These are phyloP conservation scores for Schoenoplectus tabernaemontani DNA, from an alignment of 202 grass and related monocot species.

Conservation along the genomic window DNA sequence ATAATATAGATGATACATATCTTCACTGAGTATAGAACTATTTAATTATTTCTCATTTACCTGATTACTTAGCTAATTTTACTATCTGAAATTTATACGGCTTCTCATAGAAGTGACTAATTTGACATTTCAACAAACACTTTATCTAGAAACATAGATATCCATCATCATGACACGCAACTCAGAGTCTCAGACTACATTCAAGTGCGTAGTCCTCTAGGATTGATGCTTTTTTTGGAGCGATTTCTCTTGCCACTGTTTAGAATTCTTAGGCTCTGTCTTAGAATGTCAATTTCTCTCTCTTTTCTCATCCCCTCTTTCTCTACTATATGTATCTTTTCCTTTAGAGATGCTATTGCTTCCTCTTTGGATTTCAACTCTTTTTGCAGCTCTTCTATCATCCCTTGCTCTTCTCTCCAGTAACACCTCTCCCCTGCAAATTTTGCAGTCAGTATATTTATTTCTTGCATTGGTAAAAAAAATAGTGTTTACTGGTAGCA, in stretches of 20 bases:
- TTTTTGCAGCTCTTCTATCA: slow-evolving; percentile 17
- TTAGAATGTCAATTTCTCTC: slow-evolving; percentile 35
- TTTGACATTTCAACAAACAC: not conserved
- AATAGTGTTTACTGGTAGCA: too few species aligned
- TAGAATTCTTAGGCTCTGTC: slow-evolving; percentile 43
- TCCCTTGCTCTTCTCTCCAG: slow-evolving; percentile 22
- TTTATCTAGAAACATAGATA: too few species aligned
- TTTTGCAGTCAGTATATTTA: not conserved
- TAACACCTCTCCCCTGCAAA: slow-evolving; percentile 28
- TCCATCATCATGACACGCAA: too few species aligned
- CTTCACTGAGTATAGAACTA: not conserved
- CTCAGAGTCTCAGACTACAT: too few species aligned
- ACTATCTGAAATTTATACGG: slow-evolving; percentile 3
- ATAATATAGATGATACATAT: not conserved
- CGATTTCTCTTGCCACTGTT: slow-evolving; percentile 25
- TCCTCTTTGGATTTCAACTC: slow-evolving; percentile 37
- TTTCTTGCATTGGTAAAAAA: not conserved
- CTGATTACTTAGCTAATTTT: slow-evolving; percentile 3
- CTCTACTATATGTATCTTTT: slow-evolving; percentile 16
- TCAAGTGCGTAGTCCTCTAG: not conserved
- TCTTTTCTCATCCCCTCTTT: slow-evolving; percentile 27
- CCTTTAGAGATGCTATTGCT: slow-evolving; percentile 3
- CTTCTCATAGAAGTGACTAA: not conserved
- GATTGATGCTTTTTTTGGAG: slow-evolving; percentile 4
- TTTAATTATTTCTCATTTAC: not conserved